These are phyloP conservation scores for Suillus alpinus DNA, from an alignment of 768 basidiomycete species.

Conservation along the genomic window DNA sequence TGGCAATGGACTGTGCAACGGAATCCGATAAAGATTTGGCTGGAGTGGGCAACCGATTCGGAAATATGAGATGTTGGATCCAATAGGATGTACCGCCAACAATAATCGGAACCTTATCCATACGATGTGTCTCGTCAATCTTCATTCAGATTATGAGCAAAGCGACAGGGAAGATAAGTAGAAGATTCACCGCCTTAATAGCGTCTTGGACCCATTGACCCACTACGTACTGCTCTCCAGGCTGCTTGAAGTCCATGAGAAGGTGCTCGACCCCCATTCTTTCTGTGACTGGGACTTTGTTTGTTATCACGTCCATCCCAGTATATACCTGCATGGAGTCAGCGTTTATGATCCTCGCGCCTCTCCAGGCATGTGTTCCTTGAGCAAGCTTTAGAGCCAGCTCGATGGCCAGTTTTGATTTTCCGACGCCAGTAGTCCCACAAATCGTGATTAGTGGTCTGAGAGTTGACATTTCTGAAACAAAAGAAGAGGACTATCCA, in stretches of 20 bases:
- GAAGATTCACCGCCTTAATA: conserved; percentile 58
- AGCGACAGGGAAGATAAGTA: neutral
- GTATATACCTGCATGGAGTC: conserved; percentile 97
- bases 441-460: conserved; percentile 80
- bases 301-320: conserved; percentile 91
- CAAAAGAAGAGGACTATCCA: neutral
- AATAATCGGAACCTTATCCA: conserved; percentile 74
- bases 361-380: conserved; percentile 40
- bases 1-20: conserved; percentile 40
- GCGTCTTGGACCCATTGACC: conserved; percentile 89
- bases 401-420: conserved; percentile 88
- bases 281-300: conserved; percentile 81
- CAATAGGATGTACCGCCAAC: conserved; percentile 98
- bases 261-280: conserved; percentile 82
- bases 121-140: conserved; percentile 72
- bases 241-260: conserved; percentile 83
- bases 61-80: conserved; percentile 94
- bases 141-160: conserved; percentile 28
- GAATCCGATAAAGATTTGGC: conserved; percentile 30
- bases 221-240: conserved; percentile 84
- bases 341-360: conserved; percentile 85
- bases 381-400: conserved; percentile 64
- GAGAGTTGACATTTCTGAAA: conserved; percentile 29
- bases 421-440: conserved; percentile 95
- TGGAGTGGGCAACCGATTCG: conserved; percentile 54